A percentile compares a stretch with the other conserved stretches of the same genome.
Evolutionary conservation across 345 rosid species (phyloP).

Genomic region (Populus tremula): DNA sequence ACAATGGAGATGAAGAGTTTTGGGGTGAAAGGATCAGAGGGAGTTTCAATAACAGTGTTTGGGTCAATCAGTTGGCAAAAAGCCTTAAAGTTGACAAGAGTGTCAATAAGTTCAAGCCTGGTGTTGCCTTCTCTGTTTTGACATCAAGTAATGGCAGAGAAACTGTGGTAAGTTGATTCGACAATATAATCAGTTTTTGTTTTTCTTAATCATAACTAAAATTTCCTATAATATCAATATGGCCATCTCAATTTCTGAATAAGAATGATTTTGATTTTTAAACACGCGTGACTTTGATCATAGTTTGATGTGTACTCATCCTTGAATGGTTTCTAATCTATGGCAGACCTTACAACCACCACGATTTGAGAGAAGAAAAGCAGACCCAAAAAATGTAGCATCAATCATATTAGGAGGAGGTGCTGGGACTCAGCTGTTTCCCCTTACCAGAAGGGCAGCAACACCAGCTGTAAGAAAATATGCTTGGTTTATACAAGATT

Average conservation of each 20-base stretch:
- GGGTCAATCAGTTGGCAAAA: conserved; percentile 30
- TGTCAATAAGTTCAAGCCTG: conserved; percentile 40
- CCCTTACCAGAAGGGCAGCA: conserved; percentile 86
- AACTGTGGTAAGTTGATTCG: conserved; percentile 45
- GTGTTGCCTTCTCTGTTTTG: conserved; percentile 57
- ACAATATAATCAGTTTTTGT: neutral
- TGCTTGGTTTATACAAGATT: neutral
- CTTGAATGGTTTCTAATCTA: neutral
- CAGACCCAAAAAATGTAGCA: conserved; percentile 84
- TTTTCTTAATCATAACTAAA: neutral
- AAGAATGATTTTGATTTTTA: neutral
- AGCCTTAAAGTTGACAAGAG: conserved; percentile 38
- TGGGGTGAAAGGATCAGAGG: conserved; percentile 59
- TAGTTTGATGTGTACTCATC: neutral
- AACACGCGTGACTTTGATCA: neutral
- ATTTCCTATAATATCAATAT: neutral
- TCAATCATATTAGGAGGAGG: conserved; percentile 94
- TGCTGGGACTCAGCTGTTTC: conserved; percentile 83
- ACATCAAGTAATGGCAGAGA: conserved; percentile 61
- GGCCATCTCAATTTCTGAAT: neutral
- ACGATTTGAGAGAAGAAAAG: conserved; percentile 47
- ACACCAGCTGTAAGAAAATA: conserved; percentile 78
- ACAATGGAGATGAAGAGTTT: conserved; percentile 44
- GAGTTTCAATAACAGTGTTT: conserved; percentile 31
- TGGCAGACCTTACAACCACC: conserved; percentile 51